Conservation (phyloP, 2,329 filamentous ascomycete species). For the Cladophialophora chaetospira region DNA sequence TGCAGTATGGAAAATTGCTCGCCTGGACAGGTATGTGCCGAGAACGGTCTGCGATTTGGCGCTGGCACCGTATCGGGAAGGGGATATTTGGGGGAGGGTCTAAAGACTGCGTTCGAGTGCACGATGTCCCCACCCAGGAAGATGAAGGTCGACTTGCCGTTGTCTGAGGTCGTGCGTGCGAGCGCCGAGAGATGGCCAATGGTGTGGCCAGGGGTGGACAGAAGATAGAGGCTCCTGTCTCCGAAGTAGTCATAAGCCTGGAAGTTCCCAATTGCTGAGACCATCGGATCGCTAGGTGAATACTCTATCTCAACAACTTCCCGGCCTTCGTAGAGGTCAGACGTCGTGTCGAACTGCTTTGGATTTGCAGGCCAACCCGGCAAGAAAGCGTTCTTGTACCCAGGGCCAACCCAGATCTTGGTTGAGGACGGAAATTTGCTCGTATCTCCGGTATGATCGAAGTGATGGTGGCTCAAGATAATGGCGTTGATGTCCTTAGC, state of each 20-base stretch:
- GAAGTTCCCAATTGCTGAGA: constrained; percentile 46
- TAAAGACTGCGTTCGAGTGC: constrained; percentile 30
- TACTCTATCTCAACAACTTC: constrained; percentile 29
- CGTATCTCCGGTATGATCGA: constrained; percentile 55
- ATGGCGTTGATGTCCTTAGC: constrained; percentile 20
- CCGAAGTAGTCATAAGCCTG: constrained; percentile 44
- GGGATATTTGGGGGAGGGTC: constrained; percentile 34
- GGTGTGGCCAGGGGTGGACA: constrained; percentile 50
- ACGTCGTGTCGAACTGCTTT: constrained; percentile 39
- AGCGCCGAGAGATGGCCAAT: constrained; percentile 54
- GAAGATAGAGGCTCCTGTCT: constrained; percentile 45
- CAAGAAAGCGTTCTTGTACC: constrained; percentile 49
- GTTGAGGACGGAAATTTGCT: constrained; percentile 50
- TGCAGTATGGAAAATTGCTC: background rate
- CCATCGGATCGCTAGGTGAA: constrained; percentile 37
- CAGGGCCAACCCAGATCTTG: constrained; percentile 56
- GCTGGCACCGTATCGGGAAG: constrained; percentile 28
- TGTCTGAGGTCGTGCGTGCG: constrained; percentile 42
- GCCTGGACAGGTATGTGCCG: background rate
- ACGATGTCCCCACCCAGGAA: constrained; percentile 52
- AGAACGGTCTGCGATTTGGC: background rate
- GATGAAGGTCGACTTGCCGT: constrained; percentile 44
- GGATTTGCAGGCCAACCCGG: constrained; percentile 51
- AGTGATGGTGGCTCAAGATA: constrained; percentile 34
- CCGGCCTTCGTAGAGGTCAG: constrained; percentile 37